Conservation (phyloP, 2,329 filamentous ascomycete genomes). For the Penicillium sp. region DNA sequence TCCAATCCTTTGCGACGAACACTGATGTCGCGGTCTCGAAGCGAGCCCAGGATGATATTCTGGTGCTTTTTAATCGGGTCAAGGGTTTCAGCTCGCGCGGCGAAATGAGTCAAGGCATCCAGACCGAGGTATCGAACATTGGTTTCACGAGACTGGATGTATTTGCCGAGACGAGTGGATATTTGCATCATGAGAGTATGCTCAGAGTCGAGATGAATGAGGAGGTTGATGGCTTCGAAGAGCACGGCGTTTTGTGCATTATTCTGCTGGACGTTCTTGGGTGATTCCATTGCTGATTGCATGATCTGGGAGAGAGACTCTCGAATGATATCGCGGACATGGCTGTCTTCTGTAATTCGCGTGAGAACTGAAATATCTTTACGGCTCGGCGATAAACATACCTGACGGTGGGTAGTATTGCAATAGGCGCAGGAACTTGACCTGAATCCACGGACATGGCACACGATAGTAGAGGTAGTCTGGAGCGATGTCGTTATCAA, state of each 20-base stretch:
- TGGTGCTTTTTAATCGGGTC: constrained; percentile 98
- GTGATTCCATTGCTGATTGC: constrained; percentile 84
- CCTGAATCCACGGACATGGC: constrained; percentile 97
- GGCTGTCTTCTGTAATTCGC: constrained; percentile 68
- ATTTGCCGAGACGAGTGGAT: constrained; percentile 82
- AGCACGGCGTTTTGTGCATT: constrained; percentile 97
- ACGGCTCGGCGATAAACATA: constrained; percentile 41
- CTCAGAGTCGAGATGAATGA: constrained; percentile 95
- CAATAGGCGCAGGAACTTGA: constrained; percentile 84
- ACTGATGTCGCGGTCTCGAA: constrained; percentile 94
- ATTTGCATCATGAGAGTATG: constrained; percentile 94
- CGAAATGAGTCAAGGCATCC: constrained; percentile 97
- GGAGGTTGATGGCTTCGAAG: constrained; percentile 97
- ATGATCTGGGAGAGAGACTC: constrained; percentile 88
- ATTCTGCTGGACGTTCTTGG: constrained; percentile 98
- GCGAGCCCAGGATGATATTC: constrained; percentile 86
- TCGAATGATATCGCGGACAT: constrained; percentile 85
- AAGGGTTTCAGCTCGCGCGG: constrained; percentile 85
- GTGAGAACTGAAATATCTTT: background rate
- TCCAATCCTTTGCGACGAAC: constrained; percentile 94
- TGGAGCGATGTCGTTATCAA: constrained; percentile 81
- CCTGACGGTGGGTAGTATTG: constrained; percentile 96
- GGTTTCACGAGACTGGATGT: constrained; percentile 94
- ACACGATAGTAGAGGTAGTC: constrained; percentile 99
- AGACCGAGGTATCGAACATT: constrained; percentile 94